Base-by-base conservation (phyloP, 495 filamentous ascomycete species). In the Podospora fimiseda region DNA sequence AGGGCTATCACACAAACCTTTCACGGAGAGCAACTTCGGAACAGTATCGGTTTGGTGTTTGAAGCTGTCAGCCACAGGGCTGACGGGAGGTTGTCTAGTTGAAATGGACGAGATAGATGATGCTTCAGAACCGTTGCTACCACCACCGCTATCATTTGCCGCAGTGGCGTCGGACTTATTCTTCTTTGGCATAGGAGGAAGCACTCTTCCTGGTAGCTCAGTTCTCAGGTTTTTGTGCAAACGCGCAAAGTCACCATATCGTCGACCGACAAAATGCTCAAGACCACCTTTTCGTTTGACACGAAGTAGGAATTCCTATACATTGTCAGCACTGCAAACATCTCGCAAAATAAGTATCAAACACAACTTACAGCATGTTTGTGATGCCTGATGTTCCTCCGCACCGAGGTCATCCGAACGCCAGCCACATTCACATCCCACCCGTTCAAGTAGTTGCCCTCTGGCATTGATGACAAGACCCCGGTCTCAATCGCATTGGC, bases 391-490 rank as follows among this genome's bases (percentile, higher is more conserved):
- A 97, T 80, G 33, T 91, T 95, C 62, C 90, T 82, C 77, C 92
- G 93, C 33, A 89, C 74, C 18, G 79, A 82, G 3, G 80, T 86
- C 2, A 87, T 85, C 43, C 91, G 80, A 43, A 98, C 93, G 21
- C 85, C 89, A 15, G 90, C 91, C 48, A 98, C 86, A 71, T 98
- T 98, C 54, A 97, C 82, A 68, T 96, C 91, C 93, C 93, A 97
- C 7, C 89, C 90, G 70, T 98, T 88, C 44, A 94, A 86, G 50
- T 84, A 82, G 70, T 95, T 82, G 0, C 93, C 94, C 66, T 96
- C 89, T 0, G 93, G 94, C 58, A 89, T 74, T 44, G 92, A 92
- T 18, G 87, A 77, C 8, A 94, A 69, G 45, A 98, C 71, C 0
- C 94, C 94, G 21, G 88, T 85, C 38, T 95, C 89, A 60, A 94